Conservation (phyloP, 2,329 filamentous ascomycete species). For the Hypoxylon sp. region DNA sequence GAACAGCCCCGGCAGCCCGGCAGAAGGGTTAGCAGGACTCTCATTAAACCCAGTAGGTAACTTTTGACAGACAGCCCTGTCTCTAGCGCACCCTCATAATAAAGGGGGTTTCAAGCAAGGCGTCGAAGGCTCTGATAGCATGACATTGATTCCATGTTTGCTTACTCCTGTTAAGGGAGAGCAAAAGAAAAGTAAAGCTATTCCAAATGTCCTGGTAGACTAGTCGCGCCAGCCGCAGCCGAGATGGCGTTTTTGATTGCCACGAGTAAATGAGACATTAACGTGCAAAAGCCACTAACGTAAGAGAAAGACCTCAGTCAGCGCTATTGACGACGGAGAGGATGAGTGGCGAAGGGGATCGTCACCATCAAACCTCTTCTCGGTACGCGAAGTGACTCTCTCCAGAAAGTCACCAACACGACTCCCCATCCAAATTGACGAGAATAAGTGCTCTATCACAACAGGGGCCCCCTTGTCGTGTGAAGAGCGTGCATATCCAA, state of each 20-base stretch:
- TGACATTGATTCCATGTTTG: constrained; percentile 22
- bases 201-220: constrained; percentile 25
- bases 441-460: constrained; percentile 37
- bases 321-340: constrained; percentile 6
- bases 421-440: constrained; percentile 16
- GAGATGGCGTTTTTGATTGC: constrained; percentile 31
- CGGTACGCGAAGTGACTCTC: constrained; percentile 36
- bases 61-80: constrained; percentile 32
- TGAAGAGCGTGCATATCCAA: constrained; percentile 42
- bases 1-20: constrained; percentile 31
- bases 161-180: constrained; percentile 21
- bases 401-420: constrained; percentile 10
- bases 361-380: constrained; percentile 22
- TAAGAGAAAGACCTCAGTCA: constrained; percentile 6
- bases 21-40: constrained; percentile 26
- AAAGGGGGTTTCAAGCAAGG: constrained; percentile 37
- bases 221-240: constrained; percentile 34
- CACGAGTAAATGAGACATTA: constrained; percentile 42
- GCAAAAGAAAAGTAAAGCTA: constrained; percentile 27
- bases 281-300: background rate
- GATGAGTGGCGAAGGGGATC: constrained; percentile 24
- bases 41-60: constrained; percentile 25
- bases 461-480: constrained; percentile 31
- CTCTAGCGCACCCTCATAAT: constrained; percentile 32
- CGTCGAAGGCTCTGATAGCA: constrained; percentile 22